A percentile compares a stretch with the other conserved stretches of the same genome.
phyloP scores from a whole-genome alignment of 495 filamentous ascomycete genomes.

The Chaetomium cochliodes region DNA sequence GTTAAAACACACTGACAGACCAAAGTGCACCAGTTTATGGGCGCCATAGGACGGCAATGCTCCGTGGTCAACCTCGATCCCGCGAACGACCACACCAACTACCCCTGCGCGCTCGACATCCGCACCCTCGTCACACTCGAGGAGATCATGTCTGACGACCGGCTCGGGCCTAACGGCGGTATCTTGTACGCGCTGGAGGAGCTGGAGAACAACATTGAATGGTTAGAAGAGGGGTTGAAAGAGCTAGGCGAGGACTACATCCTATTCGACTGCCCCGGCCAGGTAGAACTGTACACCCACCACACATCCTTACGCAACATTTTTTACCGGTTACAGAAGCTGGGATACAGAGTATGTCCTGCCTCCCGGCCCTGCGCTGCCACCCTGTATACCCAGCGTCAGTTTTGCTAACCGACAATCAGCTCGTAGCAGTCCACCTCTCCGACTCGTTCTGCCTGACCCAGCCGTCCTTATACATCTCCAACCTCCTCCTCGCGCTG shows the following conservation, averaged over 20 bases:
- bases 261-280: constrained; percentile 93
- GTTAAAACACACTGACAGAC: background rate
- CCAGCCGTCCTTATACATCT: constrained; percentile 89
- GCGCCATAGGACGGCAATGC: constrained; percentile 89
- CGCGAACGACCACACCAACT: constrained; percentile 81
- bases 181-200: constrained; percentile 93
- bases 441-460: constrained; percentile 90
- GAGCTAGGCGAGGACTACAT: constrained; percentile 86
- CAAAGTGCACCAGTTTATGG: constrained; percentile 89
- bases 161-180: constrained; percentile 88
- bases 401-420: constrained; percentile 16
- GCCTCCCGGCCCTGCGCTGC: background rate
- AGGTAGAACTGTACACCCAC: constrained; percentile 95
- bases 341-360: constrained; percentile 80
- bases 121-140: constrained; percentile 84
- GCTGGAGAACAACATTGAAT: constrained; percentile 87
- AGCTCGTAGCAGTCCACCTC: constrained; percentile 89
- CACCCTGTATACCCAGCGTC: background rate
- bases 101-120: constrained; percentile 85
- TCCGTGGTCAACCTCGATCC: constrained; percentile 96
- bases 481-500: constrained; percentile 84
- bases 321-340: constrained; percentile 82
- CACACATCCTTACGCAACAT: constrained; percentile 87
- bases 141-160: constrained; percentile 91
- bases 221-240: constrained; percentile 76